phyloP scores from a whole-genome alignment of 83 land plant genomes.

The Picea abies region DNA sequence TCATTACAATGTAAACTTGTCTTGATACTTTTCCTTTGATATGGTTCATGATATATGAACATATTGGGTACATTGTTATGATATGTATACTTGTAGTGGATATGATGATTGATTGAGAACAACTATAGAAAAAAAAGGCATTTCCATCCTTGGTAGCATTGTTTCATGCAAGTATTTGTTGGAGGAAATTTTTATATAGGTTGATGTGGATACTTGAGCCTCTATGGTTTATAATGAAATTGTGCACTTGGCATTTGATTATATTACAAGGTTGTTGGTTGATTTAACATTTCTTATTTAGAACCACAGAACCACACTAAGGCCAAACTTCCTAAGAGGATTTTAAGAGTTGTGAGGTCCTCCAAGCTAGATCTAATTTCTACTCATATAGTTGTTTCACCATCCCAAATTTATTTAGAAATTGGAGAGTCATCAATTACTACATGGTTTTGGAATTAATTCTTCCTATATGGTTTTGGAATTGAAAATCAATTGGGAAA shows the following conservation, averaged over 20 bases:
- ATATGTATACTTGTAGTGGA: too few relatives aligned
- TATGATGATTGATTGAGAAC: too few relatives aligned
- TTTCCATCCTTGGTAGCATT: conserved; percentile 82
- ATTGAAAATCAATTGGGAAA: conserved; percentile 64
- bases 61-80: too few relatives aligned
- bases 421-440: conserved; percentile 40
- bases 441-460: too few relatives aligned
- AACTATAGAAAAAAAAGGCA: conserved; percentile 97
- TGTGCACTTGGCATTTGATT: conserved; percentile 93
- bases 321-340: conserved; percentile 80
- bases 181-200: conserved; percentile 62
- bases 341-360: conserved; percentile 85
- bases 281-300: conserved; percentile 90
- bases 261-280: conserved; percentile 84
- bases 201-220: conserved; percentile 94
- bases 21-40: too few relatives aligned
- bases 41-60: too few relatives aligned
- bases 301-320: conserved; percentile 83
- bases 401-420: conserved; percentile 19
- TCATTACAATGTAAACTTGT: too few relatives aligned
- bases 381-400: conserved; percentile 48
- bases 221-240: conserved; percentile 95
- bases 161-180: conserved; percentile 70
- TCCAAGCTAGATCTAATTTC: conserved; percentile 76
- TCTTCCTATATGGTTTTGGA: conserved; percentile 28